Evolutionary conservation across 805 yeast genomes (phyloP), one percentile per base, ranked within the genome.

Genomic region (Lipomyces japonicus): DNA sequence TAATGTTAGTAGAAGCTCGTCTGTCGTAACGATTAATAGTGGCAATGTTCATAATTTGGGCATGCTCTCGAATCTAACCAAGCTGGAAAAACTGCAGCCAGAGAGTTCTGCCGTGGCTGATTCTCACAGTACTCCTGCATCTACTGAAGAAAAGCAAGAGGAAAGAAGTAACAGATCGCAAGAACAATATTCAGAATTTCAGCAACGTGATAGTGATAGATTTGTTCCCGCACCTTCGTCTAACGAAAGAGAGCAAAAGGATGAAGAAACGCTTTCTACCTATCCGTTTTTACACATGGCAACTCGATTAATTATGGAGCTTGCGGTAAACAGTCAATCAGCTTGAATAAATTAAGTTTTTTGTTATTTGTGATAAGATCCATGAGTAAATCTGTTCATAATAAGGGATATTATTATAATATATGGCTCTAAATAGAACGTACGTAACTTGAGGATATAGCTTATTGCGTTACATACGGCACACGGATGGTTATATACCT

Each of bases 271-370:
- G n/a, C 88, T 89, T 63, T 83, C 93, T 42, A 97, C 97, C 0
- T 91, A 91, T 65, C 97, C 98, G 26, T 91, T 91, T 67, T 72
- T 93, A 63, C 96, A 93, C 67, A 72, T 91, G 62, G 91, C 97
- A 38, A 91, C 97, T 2, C 74, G 89, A 63, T 75, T 91, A 57
- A 91, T 91, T 55, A 89, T 91, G 96, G 97, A 91, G 68, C 75
- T 91, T 58, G 98, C 98, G 0, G 97, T 93, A 16, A 93, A 91
- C 65, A 81, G 91, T 63, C 96, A 88, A 60, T 75, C 74, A 42
- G 68, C 63, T 26, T 68, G 24, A 23, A 10, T 4, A 10, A 19
- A 19, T n/a, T 24, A 36, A 5, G 23, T 18, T 19, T 9, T n/a
- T n/a, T n/a, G n/a, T n/a, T n/a, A n/a, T n/a, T n/a, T n/a, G n/a